Conservation (phyloP, 192 early-diverging fungal genomes). For the Tieghemiomyces parasiticus region DNA sequence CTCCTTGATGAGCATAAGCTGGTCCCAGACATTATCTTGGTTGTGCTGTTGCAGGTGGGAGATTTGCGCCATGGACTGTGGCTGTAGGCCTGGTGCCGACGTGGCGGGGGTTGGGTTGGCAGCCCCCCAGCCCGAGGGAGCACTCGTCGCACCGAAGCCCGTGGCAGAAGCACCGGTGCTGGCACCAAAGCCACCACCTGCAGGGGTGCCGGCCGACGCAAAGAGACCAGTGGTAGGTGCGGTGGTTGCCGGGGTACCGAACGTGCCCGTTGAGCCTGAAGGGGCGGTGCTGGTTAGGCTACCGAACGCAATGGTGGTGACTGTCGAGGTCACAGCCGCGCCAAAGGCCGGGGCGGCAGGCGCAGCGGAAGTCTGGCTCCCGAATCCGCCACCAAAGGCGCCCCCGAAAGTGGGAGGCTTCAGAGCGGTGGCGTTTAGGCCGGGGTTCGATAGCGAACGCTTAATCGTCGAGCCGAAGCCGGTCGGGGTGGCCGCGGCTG, state of each 20-base stretch:
- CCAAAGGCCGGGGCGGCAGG: background rate
- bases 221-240: background rate
- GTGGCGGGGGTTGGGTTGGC: conserved; percentile 1
- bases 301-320: background rate
- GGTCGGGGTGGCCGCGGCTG: background rate
- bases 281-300: background rate
- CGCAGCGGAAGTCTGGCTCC: background rate
- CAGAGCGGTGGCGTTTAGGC: too few species aligned
- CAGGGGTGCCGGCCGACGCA: background rate
- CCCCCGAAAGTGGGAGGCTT: background rate
- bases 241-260: background rate
- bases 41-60: background rate
- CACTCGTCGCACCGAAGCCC: background rate
- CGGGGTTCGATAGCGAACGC: conserved; percentile 3
- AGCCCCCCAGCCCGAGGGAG: background rate
- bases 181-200: background rate
- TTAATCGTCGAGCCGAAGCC: background rate
- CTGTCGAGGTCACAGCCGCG: background rate
- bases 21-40: conserved; percentile 33
- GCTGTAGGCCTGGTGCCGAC: background rate
- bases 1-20: conserved; percentile 47
- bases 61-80: background rate
- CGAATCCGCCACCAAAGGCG: background rate
- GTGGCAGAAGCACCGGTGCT: background rate
- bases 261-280: background rate